A percentile compares a stretch with the other conserved stretches of the same genome.
Evolutionary conservation across 2,329 filamentous ascomycete species (phyloP).

Genomic region (Bisporella sp.): DNA sequence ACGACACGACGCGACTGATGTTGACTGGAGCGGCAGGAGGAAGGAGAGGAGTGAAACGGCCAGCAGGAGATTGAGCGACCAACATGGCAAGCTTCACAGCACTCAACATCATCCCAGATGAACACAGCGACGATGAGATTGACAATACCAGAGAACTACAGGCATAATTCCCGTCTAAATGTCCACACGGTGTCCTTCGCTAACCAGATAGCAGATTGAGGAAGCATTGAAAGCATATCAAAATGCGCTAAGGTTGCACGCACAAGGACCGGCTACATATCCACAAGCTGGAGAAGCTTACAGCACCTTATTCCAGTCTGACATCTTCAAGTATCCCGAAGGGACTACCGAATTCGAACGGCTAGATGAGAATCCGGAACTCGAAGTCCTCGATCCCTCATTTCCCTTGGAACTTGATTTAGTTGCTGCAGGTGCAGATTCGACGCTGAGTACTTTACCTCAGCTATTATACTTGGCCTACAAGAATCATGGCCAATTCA

Average conservation of each 20-base stretch:
- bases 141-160: conserved; percentile 95
- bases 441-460: conserved; percentile 70
- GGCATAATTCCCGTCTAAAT: conserved; percentile 27
- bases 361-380: conserved; percentile 49
- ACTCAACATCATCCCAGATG: conserved; percentile 90
- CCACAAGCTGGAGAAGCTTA: conserved; percentile 76
- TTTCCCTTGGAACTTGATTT: conserved; percentile 46
- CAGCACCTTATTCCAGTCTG: conserved; percentile 75
- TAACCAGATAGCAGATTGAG: conserved; percentile 55
- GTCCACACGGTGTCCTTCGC: too few relatives aligned
- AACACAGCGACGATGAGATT: conserved; percentile 81
- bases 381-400: conserved; percentile 39
- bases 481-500: conserved; percentile 92
- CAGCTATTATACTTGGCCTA: conserved; percentile 90
- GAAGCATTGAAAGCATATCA: conserved; percentile 95
- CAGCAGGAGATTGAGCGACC: background rate
- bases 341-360: conserved; percentile 78
- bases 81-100: conserved; percentile 56
- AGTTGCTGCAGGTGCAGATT: conserved; percentile 59
- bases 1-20: too few relatives aligned
- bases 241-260: conserved; percentile 81
- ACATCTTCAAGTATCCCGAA: conserved; percentile 90
- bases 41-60: too few relatives aligned
- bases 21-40: too few relatives aligned
- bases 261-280: conserved; percentile 73